Conservation (phyloP, 352 stramenopile genomes). For the Chrysophaeum taylorii region DNA sequence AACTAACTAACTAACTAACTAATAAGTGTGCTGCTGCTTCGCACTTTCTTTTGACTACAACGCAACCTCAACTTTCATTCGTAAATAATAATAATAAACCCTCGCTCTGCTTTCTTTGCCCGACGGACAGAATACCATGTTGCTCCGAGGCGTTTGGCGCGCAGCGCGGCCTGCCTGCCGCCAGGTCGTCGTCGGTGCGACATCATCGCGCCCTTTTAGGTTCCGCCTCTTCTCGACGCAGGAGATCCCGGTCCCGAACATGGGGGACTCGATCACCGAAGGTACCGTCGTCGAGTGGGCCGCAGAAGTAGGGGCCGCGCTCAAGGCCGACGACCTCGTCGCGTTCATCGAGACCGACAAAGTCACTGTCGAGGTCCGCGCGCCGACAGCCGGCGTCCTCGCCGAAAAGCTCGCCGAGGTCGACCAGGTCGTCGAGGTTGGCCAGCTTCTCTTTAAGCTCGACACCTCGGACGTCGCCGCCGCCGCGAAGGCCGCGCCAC, state of each 20-base stretch:
- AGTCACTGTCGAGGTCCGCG: slow-evolving; percentile 65
- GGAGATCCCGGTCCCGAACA: background rate
- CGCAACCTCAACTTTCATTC: too few relatives aligned
- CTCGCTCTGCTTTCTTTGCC: too few relatives aligned
- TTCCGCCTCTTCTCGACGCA: background rate
- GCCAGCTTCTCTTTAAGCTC: slow-evolving; percentile 77
- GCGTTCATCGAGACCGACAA: slow-evolving; percentile 98
- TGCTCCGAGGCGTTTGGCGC: too few relatives aligned
- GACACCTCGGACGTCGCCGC: slow-evolving; percentile 54
- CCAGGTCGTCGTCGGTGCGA: too few relatives aligned
- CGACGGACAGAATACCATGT: too few relatives aligned
- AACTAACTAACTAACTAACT: too few relatives aligned
- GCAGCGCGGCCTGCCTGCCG: too few relatives aligned
- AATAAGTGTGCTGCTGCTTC: too few relatives aligned
- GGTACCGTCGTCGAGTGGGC: slow-evolving; percentile 89
- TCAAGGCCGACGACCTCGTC: slow-evolving; percentile 84
- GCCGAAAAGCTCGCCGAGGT: slow-evolving; percentile 80
- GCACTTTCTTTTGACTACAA: too few relatives aligned
- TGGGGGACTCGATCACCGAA: slow-evolving; percentile 88
- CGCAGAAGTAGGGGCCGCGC: slow-evolving; percentile 85
- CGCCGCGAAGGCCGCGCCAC: slow-evolving; percentile 30
- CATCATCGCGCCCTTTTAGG: too few relatives aligned
- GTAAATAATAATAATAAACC: too few relatives aligned
- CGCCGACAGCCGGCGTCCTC: slow-evolving; percentile 72
- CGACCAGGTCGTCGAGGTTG: slow-evolving; percentile 90